Evolutionary conservation across 805 yeast species (phyloP).

Genomic region (Kodamaea fukazawae): DNA sequence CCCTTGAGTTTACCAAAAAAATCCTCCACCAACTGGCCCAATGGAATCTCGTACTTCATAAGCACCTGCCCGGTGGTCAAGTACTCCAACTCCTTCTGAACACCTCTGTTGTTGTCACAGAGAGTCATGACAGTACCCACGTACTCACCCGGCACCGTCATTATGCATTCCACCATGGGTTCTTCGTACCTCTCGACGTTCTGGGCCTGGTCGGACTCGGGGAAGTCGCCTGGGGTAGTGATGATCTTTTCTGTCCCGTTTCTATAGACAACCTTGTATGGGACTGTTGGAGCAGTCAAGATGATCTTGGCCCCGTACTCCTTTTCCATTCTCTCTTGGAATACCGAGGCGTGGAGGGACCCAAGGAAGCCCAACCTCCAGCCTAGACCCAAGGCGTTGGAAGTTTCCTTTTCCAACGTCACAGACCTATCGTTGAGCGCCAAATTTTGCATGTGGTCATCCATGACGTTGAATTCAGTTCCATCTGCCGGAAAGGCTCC

Average conservation of each 20-base stretch:
- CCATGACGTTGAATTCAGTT: slow-evolving; percentile 80
- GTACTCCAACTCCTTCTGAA: slow-evolving; percentile 75
- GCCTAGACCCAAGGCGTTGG: slow-evolving; percentile 93
- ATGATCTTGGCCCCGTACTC: slow-evolving; percentile 93
- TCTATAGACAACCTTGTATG: slow-evolving; percentile 69
- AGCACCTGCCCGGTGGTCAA: slow-evolving; percentile 78
- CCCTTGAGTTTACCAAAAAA: slow-evolving; percentile 93
- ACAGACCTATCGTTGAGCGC: slow-evolving; percentile 93
- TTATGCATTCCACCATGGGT: slow-evolving; percentile 86
- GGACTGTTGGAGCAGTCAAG: slow-evolving; percentile 94
- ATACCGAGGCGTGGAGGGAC: slow-evolving; percentile 91
- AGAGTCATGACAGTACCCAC: slow-evolving; percentile 82
- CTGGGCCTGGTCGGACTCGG: slow-evolving; percentile 53
- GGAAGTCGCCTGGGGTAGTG: slow-evolving; percentile 92
- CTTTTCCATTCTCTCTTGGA: slow-evolving; percentile 84
- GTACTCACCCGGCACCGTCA: slow-evolving; percentile 89
- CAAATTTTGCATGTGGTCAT: slow-evolving; percentile 84
- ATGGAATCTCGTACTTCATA: slow-evolving; percentile 75
- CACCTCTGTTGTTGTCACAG: slow-evolving; percentile 82
- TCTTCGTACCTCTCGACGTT: slow-evolving; percentile 59
- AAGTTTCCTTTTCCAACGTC: slow-evolving; percentile 82
- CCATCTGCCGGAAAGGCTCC: slow-evolving; percentile 98
- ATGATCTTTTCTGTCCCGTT: slow-evolving; percentile 65
- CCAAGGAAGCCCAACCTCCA: slow-evolving; percentile 97
- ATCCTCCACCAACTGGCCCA: slow-evolving; percentile 89